Conservation (phyloP, 2,329 filamentous ascomycete species). For the Escovopsis weberi region DNA sequence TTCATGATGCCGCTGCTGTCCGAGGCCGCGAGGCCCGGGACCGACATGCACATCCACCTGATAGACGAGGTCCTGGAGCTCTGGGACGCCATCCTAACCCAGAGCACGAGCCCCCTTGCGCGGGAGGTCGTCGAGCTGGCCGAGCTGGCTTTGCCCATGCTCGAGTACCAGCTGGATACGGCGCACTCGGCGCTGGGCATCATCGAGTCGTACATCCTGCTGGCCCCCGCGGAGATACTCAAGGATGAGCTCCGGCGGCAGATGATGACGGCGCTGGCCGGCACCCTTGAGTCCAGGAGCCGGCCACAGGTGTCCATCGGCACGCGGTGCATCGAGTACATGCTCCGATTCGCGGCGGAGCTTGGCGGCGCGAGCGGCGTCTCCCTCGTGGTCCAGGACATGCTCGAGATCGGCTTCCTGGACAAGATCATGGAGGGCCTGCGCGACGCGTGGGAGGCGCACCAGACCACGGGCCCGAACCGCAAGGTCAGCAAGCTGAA, state of each 20-base stretch:
- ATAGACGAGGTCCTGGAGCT: slow-evolving; percentile 86
- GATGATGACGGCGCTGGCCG: slow-evolving; percentile 34
- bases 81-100: slow-evolving; percentile 61
- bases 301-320: slow-evolving; percentile 44
- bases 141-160: slow-evolving; percentile 47
- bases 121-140: slow-evolving; percentile 48
- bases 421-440: slow-evolving; percentile 50
- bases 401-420: slow-evolving; percentile 49
- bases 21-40: slow-evolving; percentile 63
- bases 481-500: slow-evolving; percentile 54
- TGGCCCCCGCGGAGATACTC: slow-evolving; percentile 54
- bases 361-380: slow-evolving; percentile 48
- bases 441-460: slow-evolving; percentile 55
- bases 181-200: slow-evolving; percentile 48
- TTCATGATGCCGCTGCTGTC: slow-evolving; percentile 72
- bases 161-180: slow-evolving; percentile 52
- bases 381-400: slow-evolving; percentile 47
- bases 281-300: slow-evolving; percentile 35
- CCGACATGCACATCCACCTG: slow-evolving; percentile 64
- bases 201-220: slow-evolving; percentile 53
- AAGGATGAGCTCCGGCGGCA: slow-evolving; percentile 38
- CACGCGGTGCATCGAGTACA: slow-evolving; percentile 46
- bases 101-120: slow-evolving; percentile 47
- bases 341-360: slow-evolving; percentile 48
- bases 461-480: slow-evolving; percentile 72